Evolutionary conservation across 345 rosid species (phyloP).

Genomic region (Mercurialis annua): DNA sequence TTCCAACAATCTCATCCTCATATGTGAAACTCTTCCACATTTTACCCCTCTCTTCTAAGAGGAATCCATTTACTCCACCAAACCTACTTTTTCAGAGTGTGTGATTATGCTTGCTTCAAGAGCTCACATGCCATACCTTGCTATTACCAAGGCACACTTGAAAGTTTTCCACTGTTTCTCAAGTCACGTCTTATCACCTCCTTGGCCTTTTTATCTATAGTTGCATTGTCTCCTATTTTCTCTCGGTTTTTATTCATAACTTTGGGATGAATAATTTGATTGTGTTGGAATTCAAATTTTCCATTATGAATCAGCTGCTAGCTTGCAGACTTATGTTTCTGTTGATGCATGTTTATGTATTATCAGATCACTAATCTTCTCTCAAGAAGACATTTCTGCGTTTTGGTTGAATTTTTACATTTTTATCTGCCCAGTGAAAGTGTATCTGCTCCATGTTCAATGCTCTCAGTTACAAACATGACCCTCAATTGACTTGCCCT

Average conservation of each 20-base stretch:
- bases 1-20: too few relatives aligned
- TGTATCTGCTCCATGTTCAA: neutral
- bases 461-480: neutral
- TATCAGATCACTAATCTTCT: neutral
- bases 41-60: too few relatives aligned
- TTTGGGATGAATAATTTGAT: neutral
- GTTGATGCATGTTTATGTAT: neutral
- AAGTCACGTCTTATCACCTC: too few relatives aligned
- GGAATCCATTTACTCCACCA: too few relatives aligned
- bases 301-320: neutral
- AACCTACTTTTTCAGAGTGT: too few relatives aligned
- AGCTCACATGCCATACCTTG: too few relatives aligned
- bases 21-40: too few relatives aligned
- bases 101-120: too few relatives aligned
- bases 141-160: too few relatives aligned
- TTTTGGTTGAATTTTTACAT: constrained; percentile 6
- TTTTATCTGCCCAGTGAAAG: neutral
- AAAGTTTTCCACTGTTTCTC: too few relatives aligned
- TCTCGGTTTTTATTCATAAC: neutral
- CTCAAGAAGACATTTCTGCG: neutral
- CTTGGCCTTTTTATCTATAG: too few relatives aligned
- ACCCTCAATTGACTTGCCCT: neutral
- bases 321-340: constrained; percentile 3
- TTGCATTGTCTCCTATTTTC: neutral
- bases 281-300: neutral